Percentiles rank a stretch among this genome's conserved stretches.
These are phyloP conservation scores for Zea mays DNA, from an alignment of 176 grass and related monocot genomes.

Conservation along the genomic window DNA sequence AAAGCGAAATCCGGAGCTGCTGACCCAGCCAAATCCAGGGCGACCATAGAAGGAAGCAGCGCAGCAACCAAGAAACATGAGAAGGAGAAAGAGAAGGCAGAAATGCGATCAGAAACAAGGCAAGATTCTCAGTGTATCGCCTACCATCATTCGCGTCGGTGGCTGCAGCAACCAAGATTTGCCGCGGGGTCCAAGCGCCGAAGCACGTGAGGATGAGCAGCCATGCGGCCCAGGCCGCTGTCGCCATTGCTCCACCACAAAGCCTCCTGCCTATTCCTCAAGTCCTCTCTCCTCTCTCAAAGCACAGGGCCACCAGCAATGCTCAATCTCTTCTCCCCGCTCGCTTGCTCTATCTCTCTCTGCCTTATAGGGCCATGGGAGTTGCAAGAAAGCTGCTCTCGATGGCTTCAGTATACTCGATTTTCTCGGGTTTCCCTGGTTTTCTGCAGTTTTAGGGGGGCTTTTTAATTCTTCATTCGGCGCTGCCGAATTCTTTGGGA, in stretches of 20 bases:
- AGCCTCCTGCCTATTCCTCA: neutral
- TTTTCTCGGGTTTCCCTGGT: neutral
- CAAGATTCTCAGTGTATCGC: constrained; percentile 23
- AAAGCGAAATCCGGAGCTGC: neutral
- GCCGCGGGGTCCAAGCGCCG: constrained; percentile 32
- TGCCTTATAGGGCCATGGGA: constrained; percentile 35
- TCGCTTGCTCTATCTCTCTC: neutral
- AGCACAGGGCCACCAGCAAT: constrained; percentile 15
- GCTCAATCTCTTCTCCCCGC: neutral
- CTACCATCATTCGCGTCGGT: constrained; percentile 57
- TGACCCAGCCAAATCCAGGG: constrained; percentile 14
- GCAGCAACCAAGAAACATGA: constrained; percentile 7
- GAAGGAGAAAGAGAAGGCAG: neutral
- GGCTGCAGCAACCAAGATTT: constrained; percentile 41
- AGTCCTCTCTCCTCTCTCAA: neutral
- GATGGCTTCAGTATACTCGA: neutral
- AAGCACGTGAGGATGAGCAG: constrained; percentile 27
- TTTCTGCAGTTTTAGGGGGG: constrained; percentile 13
- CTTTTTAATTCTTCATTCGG: neutral
- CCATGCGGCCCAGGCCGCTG: constrained; percentile 10
- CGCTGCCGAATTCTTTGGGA: constrained; percentile 21
- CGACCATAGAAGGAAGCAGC: neutral
- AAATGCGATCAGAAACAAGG: constrained; percentile 8
- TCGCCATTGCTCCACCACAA: constrained; percentile 42
- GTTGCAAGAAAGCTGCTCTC: constrained; percentile 44